A percentile compares a stretch with the other conserved stretches of the same genome.
These are phyloP conservation scores for Anisodus acutangulus DNA, from an alignment of 257 asterid genomes.

Conservation along the genomic window DNA sequence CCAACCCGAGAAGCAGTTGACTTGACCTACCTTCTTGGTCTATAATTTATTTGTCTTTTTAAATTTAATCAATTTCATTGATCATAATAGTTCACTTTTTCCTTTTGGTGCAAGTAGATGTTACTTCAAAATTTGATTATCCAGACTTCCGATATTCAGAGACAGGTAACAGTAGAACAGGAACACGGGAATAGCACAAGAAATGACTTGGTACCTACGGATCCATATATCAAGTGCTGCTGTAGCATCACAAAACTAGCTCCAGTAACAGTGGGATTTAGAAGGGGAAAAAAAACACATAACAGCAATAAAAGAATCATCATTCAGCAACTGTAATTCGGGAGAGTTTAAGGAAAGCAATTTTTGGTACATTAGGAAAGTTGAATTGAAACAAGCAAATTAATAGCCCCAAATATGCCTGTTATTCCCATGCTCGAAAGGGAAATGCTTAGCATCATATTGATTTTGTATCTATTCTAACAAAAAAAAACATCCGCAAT, in stretches of 20 bases:
- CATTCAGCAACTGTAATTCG: background rate
- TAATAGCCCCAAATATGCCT: background rate
- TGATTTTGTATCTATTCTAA: constrained; percentile 32
- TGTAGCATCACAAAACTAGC: background rate
- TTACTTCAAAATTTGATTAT: background rate
- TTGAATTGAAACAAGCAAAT: background rate
- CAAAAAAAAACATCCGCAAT: constrained; percentile 28
- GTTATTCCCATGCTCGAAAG: constrained; percentile 26
- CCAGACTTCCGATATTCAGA: background rate
- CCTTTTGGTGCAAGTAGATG: background rate
- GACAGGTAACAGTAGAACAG: background rate
- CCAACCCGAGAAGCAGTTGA: too few relatives aligned
- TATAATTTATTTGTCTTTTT: background rate
- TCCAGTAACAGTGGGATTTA: background rate
- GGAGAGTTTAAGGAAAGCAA: background rate
- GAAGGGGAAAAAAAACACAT: too few relatives aligned
- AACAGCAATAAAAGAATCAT: background rate
- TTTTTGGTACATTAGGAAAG: background rate
- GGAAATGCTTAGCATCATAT: constrained; percentile 5
- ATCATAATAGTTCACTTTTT: background rate
- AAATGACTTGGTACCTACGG: background rate
- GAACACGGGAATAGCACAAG: background rate
- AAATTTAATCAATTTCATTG: background rate
- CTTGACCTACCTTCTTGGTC: background rate
- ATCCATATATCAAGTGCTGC: background rate